These are phyloP conservation scores for Gynandropsis gynandra DNA, from an alignment of 345 rosid genomes.

Conservation along the genomic window DNA sequence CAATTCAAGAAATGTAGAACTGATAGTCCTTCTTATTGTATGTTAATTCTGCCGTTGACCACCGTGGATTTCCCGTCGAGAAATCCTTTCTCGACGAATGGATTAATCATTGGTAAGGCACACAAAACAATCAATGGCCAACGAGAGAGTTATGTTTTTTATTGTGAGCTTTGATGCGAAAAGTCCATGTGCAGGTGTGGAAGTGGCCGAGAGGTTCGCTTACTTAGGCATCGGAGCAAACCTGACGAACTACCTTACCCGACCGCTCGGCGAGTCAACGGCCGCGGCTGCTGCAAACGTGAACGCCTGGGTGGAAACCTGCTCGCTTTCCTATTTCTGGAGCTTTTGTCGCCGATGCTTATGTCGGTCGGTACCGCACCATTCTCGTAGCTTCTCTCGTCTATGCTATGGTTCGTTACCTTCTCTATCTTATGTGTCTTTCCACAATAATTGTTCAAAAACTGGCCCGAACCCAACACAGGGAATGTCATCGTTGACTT, in stretches of 20 bases:
- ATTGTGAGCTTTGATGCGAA: no score
- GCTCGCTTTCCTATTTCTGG: constrained; percentile 3
- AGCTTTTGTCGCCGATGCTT: constrained; percentile 32
- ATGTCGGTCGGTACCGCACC: constrained; percentile 44
- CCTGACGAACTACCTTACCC: no score
- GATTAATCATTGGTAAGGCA: constrained; percentile 25
- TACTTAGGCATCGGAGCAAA: no score
- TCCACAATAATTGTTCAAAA: neutral
- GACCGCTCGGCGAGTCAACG: no score
- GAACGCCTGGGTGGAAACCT: no score
- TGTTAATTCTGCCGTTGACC: constrained; percentile 19
- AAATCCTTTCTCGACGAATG: constrained; percentile 22
- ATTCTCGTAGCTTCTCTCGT: constrained; percentile 37
- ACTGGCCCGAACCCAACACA: no score
- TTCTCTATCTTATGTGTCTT: neutral
- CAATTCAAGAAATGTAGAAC: no score
- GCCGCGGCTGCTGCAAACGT: no score
- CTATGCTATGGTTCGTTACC: constrained; percentile 24
- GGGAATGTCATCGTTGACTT: constrained; percentile 42
- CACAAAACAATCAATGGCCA: neutral
- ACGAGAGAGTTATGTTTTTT: no score
- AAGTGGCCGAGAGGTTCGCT: no score
- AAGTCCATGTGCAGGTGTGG: no score
- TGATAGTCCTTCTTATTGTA: no score
- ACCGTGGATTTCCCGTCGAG: constrained; percentile 21